Base-by-base conservation (phyloP, 306 rosid genomes). In the Adenanthera pavonina region DNA sequence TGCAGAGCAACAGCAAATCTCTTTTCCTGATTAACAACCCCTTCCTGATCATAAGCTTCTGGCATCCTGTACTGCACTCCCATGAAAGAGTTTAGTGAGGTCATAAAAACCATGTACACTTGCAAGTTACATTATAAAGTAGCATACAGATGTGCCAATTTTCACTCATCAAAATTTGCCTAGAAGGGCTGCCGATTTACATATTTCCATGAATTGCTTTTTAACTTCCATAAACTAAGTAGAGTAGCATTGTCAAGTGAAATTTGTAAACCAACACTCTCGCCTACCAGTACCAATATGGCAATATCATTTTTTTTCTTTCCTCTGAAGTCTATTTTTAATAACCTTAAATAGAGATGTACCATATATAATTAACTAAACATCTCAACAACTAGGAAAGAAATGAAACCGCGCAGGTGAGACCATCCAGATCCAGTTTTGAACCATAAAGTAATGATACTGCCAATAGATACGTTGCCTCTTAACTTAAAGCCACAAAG, bases 41-140 rank as follows among this genome's bases (percentile, higher is more conserved):
- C 75, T 6, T 95, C 97, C 75, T 87, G 86, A 82, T 95, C 99
- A 86, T 93, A 93, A 54, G 99, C 99, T 0, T 95, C 98, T 0
- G 99, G 98, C 89, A 95, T 93, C 84, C 94, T 89, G 80, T 95
- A 95, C 98, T 95, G 95, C 84, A 76, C 84, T 86, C 77, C 30
- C 83, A 84, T 59, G 68, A 6, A 71, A 60, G 68, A 72, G 71
- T 69, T 76, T 35, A 79, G 81, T 53, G 41, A 61, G 68, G 30
- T 14, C 30, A 35, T 15, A 8, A 51, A 72, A 72, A 14, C 34
- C 7, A 16, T 72, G 33, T 59, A 48, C 17, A 33, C 20, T 34
- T 5, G 35, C 46, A 68, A 43, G 13, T 68, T 41, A 69, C 36
- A 49, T 14, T 34, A 72, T 12, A 64, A 38, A 68, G 33, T 44